Evolutionary conservation across 176 grass and related monocot genomes (phyloP).

Genomic region (Rhynchospora breviuscula): DNA sequence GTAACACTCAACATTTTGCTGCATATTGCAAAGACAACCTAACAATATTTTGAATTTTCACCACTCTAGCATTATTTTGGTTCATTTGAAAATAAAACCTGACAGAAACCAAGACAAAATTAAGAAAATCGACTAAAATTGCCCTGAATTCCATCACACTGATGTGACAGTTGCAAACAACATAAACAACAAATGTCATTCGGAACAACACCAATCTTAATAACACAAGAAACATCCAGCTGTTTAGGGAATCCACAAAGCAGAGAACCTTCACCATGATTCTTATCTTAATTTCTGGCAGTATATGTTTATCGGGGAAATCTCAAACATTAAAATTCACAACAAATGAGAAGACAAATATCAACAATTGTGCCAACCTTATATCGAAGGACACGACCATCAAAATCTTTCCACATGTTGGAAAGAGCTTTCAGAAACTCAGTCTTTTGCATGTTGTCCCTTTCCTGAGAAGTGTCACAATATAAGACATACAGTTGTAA

Average conservation of each 20-base stretch:
- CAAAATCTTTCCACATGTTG: constrained; percentile 99
- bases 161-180: not conserved
- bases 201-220: not conserved
- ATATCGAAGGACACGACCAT: constrained; percentile 87
- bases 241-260: not conserved
- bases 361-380: constrained; percentile 53
- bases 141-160: not conserved
- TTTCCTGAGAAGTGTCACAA: constrained; percentile 63
- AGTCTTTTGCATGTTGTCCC: constrained; percentile 99
- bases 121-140: not conserved
- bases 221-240: not conserved
- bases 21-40: not conserved
- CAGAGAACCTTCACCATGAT: not conserved
- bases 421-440: constrained; percentile 97
- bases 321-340: not conserved
- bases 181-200: constrained; percentile 5
- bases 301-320: not conserved
- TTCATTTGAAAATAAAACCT: not conserved
- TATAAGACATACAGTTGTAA: not conserved
- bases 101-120: not conserved
- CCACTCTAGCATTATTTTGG: not conserved
- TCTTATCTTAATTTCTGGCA: not conserved
- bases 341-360: constrained; percentile 12
- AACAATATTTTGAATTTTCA: not conserved
- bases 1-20: not conserved